Base-by-base conservation (phyloP, 441 rosid species). In the Aquilaria agallochum region DNA sequence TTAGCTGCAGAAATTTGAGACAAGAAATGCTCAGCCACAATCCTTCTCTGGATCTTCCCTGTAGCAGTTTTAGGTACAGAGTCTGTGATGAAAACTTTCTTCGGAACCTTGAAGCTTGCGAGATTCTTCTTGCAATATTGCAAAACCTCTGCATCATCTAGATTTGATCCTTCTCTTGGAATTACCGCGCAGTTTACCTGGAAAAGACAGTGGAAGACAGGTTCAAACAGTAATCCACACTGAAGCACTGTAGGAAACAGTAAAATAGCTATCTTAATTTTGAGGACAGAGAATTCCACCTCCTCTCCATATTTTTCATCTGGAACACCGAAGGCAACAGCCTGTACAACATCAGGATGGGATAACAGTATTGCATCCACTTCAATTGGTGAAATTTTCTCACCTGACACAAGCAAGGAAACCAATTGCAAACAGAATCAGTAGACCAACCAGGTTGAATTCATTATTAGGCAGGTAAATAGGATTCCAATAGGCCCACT, bases 251-350 rank as follows among this genome's bases (percentile, higher is more conserved):
- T 14, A 20, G 27, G 14, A 30, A 2, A 48, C 60, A 51, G 45
- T 45, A n/a, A 5, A 5, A 54, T 32, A 34, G 7, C 10, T 0
- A 40, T 40, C 45, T 5, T 40, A 7, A 7, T 40, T 40, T 10
- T 40, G 45, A 15, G 8, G 60, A 50, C 31, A 15, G 3, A 14
- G 58, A 44, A 49, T 33, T 30, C 69, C 55, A 84, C 93, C 90
- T 87, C 90, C 75, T 87, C 94, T 1, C 94, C 90, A 27, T 84
- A 85, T 71, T 87, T 87, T 2, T 83, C 90, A 58, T 87, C 93
- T 2, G 93, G 88, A 34, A 82, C 90, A n/a, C 88, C 93, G 6
- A 84, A 87, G 32, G 80, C 76, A 49, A 87, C 93, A 2, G 85
- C 90, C 42, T 87, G 81, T 33, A 82, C 85, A 42, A 84, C 61